phyloP scores from a whole-genome alignment of 305 asterid genomes.

The Plantago rigida region DNA sequence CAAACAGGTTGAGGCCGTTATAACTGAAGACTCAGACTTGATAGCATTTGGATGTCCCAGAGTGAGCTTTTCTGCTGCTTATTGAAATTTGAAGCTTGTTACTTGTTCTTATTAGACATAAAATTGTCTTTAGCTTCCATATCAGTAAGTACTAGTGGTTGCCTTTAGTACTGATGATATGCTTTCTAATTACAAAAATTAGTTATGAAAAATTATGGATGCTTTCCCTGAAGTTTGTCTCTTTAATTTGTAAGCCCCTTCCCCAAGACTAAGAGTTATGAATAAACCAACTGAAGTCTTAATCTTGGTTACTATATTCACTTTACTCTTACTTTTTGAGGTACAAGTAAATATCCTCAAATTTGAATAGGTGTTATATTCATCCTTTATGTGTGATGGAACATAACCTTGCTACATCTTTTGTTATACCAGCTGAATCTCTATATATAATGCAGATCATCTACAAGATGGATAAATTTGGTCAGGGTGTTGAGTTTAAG shows the following conservation, averaged over 20 bases:
- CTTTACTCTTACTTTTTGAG: no score
- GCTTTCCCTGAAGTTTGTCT: no score
- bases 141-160: no score
- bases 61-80: constrained; percentile 34
- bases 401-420: constrained; percentile 2
- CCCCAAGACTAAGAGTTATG: no score
- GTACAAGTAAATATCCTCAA: no score
- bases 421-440: constrained; percentile 23
- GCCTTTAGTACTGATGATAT: not conserved
- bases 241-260: no score
- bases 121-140: not conserved
- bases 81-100: no score
- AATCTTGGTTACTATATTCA: no score
- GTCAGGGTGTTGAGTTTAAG: constrained; percentile 84
- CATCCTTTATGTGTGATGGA: not conserved
- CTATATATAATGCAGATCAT: constrained; percentile 49
- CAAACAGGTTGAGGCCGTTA: constrained; percentile 80
- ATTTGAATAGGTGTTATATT: no score
- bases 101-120: constrained; percentile 10
- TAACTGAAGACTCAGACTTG: constrained; percentile 92
- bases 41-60: constrained; percentile 91
- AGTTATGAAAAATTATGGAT: no score
- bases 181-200: not conserved
- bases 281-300: no score
- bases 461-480: constrained; percentile 96